These are phyloP conservation scores for Lactifluus echinatus DNA, from an alignment of 768 basidiomycete genomes.

Conservation along the genomic window DNA sequence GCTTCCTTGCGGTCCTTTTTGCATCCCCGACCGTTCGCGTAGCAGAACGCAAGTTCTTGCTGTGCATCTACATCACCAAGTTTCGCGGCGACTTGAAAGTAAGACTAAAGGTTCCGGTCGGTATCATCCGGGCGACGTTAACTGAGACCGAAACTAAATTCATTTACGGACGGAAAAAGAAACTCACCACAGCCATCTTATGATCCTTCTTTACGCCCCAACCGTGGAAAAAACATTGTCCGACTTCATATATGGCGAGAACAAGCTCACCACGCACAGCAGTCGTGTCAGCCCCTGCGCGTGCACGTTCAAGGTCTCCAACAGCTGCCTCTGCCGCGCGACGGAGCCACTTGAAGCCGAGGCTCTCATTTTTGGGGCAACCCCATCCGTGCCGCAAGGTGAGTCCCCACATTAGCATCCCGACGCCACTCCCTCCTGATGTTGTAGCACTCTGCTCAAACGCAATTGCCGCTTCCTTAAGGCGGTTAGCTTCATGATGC, in stretches of 20 bases:
- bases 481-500: slow-evolving; percentile 65
- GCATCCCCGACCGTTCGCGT: slow-evolving; percentile 80
- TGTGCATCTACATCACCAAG: slow-evolving; percentile 86
- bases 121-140: neutral
- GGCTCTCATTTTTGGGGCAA: slow-evolving; percentile 65
- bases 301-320: slow-evolving; percentile 59
- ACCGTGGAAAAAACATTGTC: slow-evolving; percentile 86
- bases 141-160: neutral
- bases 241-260: slow-evolving; percentile 86
- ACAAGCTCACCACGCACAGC: slow-evolving; percentile 69
- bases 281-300: slow-evolving; percentile 42
- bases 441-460: slow-evolving; percentile 72
- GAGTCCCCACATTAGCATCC: slow-evolving; percentile 91
- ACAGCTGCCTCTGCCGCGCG: slow-evolving; percentile 78
- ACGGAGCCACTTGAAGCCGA: slow-evolving; percentile 75
- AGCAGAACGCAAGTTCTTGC: slow-evolving; percentile 75
- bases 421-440: slow-evolving; percentile 74
- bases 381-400: slow-evolving; percentile 87
- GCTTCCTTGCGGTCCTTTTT: slow-evolving; percentile 84
- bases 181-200: slow-evolving; percentile 78
- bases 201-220: slow-evolving; percentile 86
- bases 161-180: neutral
- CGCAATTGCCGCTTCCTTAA: slow-evolving; percentile 57
- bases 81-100: slow-evolving; percentile 75
- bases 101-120: slow-evolving; percentile 44